These are phyloP conservation scores for Bipolaris cookei DNA, from an alignment of 2,329 filamentous ascomycete species.

Conservation along the genomic window DNA sequence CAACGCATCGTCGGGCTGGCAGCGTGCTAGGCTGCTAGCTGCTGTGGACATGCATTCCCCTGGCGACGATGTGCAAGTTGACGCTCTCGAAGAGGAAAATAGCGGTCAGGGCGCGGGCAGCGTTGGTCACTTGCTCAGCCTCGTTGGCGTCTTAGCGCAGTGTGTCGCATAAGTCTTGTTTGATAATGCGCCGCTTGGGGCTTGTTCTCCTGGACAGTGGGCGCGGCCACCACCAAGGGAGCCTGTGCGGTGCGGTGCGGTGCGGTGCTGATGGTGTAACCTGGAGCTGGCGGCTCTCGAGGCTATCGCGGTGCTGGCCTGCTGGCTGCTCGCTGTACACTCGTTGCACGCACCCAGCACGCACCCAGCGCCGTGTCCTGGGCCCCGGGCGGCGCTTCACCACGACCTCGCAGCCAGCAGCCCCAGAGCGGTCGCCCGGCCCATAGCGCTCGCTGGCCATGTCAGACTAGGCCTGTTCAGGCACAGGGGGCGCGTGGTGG, in stretches of 20 bases:
- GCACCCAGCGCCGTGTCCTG: constrained; percentile 1
- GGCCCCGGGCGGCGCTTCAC: constrained; percentile 7
- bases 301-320: neutral
- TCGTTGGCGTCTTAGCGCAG: constrained; percentile 34
- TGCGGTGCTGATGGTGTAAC: no score
- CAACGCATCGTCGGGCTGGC: constrained; percentile 17
- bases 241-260: neutral
- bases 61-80: constrained; percentile 25
- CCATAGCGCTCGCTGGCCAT: constrained; percentile 5
- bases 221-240: neutral
- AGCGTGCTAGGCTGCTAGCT: constrained; percentile 11
- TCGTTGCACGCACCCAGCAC: no score
- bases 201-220: neutral
- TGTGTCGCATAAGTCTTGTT: constrained; percentile 34
- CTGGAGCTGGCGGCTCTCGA: no score
- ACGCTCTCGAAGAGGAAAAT: constrained; percentile 14
- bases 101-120: constrained; percentile 33
- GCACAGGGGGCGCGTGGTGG: constrained; percentile 13
- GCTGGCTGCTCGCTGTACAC: constrained; percentile 9
- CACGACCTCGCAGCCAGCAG: neutral
- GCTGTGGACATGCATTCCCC: constrained; percentile 30
- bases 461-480: constrained; percentile 7
- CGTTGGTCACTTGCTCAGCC: constrained; percentile 31
- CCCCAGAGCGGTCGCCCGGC: constrained; percentile 9
- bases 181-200: constrained; percentile 30